phyloP scores from a whole-genome alignment of 2,329 filamentous ascomycete species.

The Fusarium napiforme region DNA sequence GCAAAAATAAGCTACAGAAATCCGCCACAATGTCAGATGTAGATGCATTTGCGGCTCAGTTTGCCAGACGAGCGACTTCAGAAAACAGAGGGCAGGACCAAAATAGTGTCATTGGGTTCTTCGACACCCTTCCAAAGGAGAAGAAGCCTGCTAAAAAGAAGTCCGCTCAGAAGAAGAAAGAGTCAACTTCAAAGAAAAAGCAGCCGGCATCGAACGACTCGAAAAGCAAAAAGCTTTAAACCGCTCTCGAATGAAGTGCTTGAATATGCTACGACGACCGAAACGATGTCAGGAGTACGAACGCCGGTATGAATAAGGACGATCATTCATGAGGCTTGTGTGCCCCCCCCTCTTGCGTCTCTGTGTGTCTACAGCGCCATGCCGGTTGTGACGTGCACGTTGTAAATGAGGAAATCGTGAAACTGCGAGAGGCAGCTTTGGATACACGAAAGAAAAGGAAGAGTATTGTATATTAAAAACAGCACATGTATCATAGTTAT shows the following conservation, averaged over 20 bases:
- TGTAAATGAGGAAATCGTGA: neutral
- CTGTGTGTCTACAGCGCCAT: neutral
- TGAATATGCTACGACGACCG: neutral
- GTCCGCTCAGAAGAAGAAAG: neutral
- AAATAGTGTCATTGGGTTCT: neutral
- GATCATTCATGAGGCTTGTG: neutral
- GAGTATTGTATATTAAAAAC: conserved; percentile 9
- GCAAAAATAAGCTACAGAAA: neutral
- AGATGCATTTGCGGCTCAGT: conserved; percentile 11
- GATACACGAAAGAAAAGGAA: neutral
- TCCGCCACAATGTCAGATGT: neutral
- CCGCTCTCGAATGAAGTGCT: neutral
- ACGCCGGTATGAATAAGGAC: neutral
- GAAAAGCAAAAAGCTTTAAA: neutral
- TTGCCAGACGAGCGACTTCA: conserved; percentile 4
- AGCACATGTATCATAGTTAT: conserved; percentile 22
- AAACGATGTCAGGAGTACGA: neutral
- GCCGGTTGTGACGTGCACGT: neutral
- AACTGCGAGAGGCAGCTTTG: neutral
- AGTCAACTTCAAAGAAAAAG: neutral
- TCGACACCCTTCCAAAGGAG: conserved; percentile 3
- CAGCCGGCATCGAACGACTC: neutral
- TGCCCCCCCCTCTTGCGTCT: neutral
- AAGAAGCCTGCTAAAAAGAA: neutral
- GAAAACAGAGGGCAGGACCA: neutral